These are phyloP conservation scores for Lizanozyma gosingica DNA, from an alignment of 1,139 yeast species.

Conservation along the genomic window DNA sequence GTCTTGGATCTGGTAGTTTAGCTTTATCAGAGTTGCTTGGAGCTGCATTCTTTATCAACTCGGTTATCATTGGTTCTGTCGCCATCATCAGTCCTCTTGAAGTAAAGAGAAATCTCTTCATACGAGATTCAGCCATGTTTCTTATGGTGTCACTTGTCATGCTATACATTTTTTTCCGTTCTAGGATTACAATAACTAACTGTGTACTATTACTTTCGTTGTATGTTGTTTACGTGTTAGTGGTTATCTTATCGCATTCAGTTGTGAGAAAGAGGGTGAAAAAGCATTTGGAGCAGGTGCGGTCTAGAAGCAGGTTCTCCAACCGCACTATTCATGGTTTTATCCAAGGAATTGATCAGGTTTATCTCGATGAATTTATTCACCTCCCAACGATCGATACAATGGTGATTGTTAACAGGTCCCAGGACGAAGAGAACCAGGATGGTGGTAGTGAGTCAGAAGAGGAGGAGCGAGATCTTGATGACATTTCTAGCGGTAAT, in stretches of 20 bases:
- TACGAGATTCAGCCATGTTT: conserved; percentile 45
- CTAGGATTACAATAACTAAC: conserved; percentile 38
- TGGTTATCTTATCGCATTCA: conserved; percentile 27
- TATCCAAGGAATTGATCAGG: conserved; percentile 10
- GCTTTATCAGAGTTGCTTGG: conserved; percentile 89
- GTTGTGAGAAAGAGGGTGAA: conserved; percentile 13
- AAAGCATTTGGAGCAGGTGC: conserved; percentile 15
- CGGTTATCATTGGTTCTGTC: conserved; percentile 70
- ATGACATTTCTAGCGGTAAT: conserved; percentile 3
- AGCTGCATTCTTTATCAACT: conserved; percentile 69
- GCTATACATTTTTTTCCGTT: conserved; percentile 31
- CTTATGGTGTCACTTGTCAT: conserved; percentile 39
- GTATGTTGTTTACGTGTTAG: conserved; percentile 46
- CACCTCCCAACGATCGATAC: conserved; percentile 27
- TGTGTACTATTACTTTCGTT: conserved; percentile 40
- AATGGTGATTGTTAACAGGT: conserved; percentile 14
- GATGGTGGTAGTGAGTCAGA: conserved; percentile 3
- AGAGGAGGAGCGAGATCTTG: conserved; percentile 9
- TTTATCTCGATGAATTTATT: conserved; percentile 16
- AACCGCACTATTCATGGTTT: conserved; percentile 4
- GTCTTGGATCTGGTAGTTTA: conserved; percentile 55
- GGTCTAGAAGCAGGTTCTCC: conserved; percentile 21
- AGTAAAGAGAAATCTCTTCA: conserved; percentile 40
- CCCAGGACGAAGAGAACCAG: conserved; percentile 12
- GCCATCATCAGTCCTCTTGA: conserved; percentile 60